phyloP scores from a whole-genome alignment of 495 filamentous ascomycete genomes.

The Penicillium macrosclerotiorum region DNA sequence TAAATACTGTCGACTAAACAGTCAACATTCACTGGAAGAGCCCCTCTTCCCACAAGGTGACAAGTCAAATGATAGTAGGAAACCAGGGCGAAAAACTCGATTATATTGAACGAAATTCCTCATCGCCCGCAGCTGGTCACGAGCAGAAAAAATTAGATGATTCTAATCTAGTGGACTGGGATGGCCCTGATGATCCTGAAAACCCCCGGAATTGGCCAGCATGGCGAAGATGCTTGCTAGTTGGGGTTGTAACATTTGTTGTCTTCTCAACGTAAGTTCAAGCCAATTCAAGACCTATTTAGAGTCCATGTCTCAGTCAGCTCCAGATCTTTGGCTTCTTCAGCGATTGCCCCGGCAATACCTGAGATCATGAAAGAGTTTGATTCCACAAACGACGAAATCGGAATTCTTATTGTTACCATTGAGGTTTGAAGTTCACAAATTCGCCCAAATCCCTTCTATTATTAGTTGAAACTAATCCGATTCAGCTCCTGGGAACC shows the following conservation, averaged over 20 bases:
- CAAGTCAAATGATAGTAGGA: too few relatives aligned
- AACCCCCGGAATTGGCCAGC: slow-evolving; percentile 56
- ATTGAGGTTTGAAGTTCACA: too few relatives aligned
- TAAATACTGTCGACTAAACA: too few relatives aligned
- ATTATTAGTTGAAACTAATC: too few relatives aligned
- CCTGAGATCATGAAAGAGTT: not conserved
- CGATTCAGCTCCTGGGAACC: slow-evolving; percentile 1
- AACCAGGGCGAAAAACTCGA: too few relatives aligned
- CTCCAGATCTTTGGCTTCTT: not conserved
- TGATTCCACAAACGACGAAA: not conserved
- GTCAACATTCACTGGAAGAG: too few relatives aligned
- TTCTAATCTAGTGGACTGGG: slow-evolving; percentile 31
- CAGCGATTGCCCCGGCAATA: not conserved
- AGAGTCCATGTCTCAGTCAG: too few relatives aligned
- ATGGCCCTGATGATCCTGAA: slow-evolving; percentile 45
- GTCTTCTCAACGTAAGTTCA: not conserved
- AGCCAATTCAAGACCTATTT: too few relatives aligned
- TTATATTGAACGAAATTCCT: not conserved
- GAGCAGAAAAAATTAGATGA: not conserved
- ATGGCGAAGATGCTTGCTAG: slow-evolving; percentile 20
- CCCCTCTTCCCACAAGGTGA: too few relatives aligned
- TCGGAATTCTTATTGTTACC: not conserved
- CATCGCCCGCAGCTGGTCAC: not conserved
- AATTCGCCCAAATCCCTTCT: too few relatives aligned
- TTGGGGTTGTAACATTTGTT: not conserved